Evolutionary conservation across 2,329 filamentous ascomycete species (phyloP), one percentile per base, ranked within the genome.

Genomic region (Cladosporium sp.): DNA sequence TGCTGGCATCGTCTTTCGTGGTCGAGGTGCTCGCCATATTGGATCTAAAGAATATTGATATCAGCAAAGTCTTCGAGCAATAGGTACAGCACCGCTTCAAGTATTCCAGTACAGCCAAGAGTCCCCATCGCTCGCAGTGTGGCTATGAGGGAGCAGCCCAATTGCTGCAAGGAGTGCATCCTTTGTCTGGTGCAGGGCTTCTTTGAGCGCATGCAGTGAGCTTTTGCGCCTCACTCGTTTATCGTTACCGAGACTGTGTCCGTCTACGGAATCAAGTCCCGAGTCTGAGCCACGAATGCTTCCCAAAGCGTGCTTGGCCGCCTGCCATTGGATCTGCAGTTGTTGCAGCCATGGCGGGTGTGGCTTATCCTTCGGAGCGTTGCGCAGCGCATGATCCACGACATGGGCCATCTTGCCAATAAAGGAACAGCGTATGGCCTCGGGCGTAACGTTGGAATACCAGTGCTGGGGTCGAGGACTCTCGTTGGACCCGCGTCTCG

Each of bases 311-410:
- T 55, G 37, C 17, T 43, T 55, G 3, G 51, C 30, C 12, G 51
- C 38, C 9, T 49, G 55, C 55, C 55, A 57, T 50, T 57, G 42
- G 30, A 22, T 30, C 19, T 57, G 55, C 19, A 57, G 20, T 8
- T 57, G 55, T 5, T 57, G 42, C 9, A 57, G 34, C 55, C 55
- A 57, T 9, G 43, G 55, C 36, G 55, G 38, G 30, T 39, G 36
- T 20, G 55, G 55, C 43, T 40, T 57, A 19, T 57, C 45, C 34
- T 11, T 20, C 11, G 55, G 55, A 36, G 55, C 55, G 34, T 58
- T 58, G 28, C 47, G 38, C 55, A 58, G 36, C 14, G 55, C 47
- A 39, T 37, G 36, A 25, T 43, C 22, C 7, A 43, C 14, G 15
- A 19, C 38, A 45, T 58, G 55, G 38, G 17, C 17, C 45, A 51